Base-by-base conservation (phyloP, 768 basidiomycete genomes). In the Tricholoma saponaceum region DNA sequence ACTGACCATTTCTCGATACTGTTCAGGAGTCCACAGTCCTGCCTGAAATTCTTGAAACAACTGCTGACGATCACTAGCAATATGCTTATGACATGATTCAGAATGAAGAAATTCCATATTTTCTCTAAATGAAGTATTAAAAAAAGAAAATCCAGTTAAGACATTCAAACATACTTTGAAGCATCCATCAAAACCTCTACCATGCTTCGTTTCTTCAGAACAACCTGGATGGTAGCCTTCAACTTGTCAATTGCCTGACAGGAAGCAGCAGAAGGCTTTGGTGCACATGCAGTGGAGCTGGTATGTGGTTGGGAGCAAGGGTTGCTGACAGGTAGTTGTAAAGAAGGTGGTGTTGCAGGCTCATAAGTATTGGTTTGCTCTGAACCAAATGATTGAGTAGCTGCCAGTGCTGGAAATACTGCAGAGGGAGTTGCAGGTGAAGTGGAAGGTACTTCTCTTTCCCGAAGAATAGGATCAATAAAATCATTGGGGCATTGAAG, bases 101-200 rank as follows among this genome's bases (percentile, higher is more conserved):
- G 33, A 32, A n/a, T 13, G 22, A 16, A n/a, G 20, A 33, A 54
- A 23, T 39, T 41, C 26, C 22, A 54, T 28, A 16, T 37, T 43
- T 20, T 35, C n/a, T 25, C 53, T 54, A 39, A 2, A 39, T 16
- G n/a, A 39, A n/a, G 4, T 18, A 39, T 39, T 39, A 16, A 39
- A 39, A 39, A 16, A 39, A 35, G 35, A 35, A 39, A 39, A 39
- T 39, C n/a, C 14, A 39, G 4, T n/a, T n/a, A 39, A 39, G n/a
- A n/a, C 37, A 39, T 39, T 16, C 14, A 39, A 39, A 18, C 51
- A 16, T 61, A 62, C 60, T 51, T 33, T 33, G 32, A 33, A 33
- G 6, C 32, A 33, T 33, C 32, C 32, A 33, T 33, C 12, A 33
- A 33, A 33, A 33, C 32, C 32, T 33, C 32, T 33, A 33, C 32